Evolutionary conservation across 495 filamentous ascomycete species (phyloP), one percentile per base, ranked within the genome.

Genomic region (Xanthoparmelia taractica): DNA sequence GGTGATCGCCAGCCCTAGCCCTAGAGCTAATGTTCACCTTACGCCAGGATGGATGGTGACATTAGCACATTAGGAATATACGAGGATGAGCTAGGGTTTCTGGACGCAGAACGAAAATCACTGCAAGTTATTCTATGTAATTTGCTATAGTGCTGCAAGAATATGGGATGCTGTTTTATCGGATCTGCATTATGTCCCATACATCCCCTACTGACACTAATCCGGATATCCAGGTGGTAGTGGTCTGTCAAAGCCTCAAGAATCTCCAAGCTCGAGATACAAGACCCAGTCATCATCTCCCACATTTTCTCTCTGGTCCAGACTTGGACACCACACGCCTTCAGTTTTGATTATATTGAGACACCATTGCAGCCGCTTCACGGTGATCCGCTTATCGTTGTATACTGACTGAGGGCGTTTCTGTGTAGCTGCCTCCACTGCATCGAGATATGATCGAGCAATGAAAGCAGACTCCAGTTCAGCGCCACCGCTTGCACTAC

Each of bases 251-350:
- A 50, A 13, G 4, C 25, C 29, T 52, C 25, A 58, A 23, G 15
- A 33, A 41, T 33, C 36, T 59, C 40, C 31, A 33, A 18, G 4
- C 50, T 70, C 68, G 15, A 70, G 60, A 41, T 66, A 67, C 8
- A 70, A 34, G 33, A 71, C 57, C 54, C 63, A 66, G 33, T 73
- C 71, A 66, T 61, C 72, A 27, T 58, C 56, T 52, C 69, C 71
- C 47, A 73, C 71, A 10, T 63, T 68, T 17, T 52, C 63, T 57
- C 60, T 66, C n/a, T 65, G 67, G n/a, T 72, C 57, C 55, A 76
- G 18, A 38, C 55, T 55, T 5, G 66, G 69, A 47, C 48, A 66
- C 64, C 70, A 67, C 13, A 69, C 48, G 23, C 67, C 61, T 58
- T 71, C 69, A 25, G 55, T 23, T 13, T 58, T 67, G 8, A 69